phyloP scores from a whole-genome alignment of 2,329 filamentous ascomycete species.

The Thielaviopsis euricoi region DNA sequence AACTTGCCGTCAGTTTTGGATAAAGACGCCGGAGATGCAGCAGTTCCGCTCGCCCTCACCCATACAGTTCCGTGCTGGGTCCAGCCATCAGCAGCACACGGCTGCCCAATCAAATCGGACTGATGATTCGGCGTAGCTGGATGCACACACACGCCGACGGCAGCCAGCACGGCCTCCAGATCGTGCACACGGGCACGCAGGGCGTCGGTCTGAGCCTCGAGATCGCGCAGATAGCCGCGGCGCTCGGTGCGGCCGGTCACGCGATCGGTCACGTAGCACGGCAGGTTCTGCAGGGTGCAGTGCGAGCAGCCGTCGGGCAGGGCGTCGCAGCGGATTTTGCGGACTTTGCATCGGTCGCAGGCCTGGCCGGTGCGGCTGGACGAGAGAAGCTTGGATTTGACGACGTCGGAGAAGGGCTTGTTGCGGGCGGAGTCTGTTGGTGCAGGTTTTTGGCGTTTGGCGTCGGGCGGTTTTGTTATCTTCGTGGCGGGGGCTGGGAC shows the following conservation, averaged over 20 bases:
- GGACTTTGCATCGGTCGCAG: conserved; percentile 75
- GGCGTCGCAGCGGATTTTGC: conserved; percentile 79
- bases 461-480: too few species aligned
- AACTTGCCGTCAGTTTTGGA: too few species aligned
- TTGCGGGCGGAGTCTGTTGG: neutral
- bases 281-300: conserved; percentile 57
- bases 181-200: conserved; percentile 51
- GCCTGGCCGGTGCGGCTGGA: conserved; percentile 61
- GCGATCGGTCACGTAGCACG: conserved; percentile 74
- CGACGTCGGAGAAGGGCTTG: conserved; percentile 31
- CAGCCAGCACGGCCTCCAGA: conserved; percentile 48
- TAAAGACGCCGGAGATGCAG: too few species aligned
- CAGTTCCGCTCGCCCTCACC: too few species aligned
- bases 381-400: conserved; percentile 37
- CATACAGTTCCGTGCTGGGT: too few species aligned
- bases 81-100: too few species aligned
- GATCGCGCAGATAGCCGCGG: conserved; percentile 59
- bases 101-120: too few species aligned
- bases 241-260: conserved; percentile 68
- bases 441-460: neutral
- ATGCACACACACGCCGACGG: conserved; percentile 40
- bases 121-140: too few species aligned
- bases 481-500: too few species aligned
- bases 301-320: conserved; percentile 67
- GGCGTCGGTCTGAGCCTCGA: conserved; percentile 55